Base-by-base conservation (phyloP, 345 rosid species). In the Gossypium australe region DNA sequence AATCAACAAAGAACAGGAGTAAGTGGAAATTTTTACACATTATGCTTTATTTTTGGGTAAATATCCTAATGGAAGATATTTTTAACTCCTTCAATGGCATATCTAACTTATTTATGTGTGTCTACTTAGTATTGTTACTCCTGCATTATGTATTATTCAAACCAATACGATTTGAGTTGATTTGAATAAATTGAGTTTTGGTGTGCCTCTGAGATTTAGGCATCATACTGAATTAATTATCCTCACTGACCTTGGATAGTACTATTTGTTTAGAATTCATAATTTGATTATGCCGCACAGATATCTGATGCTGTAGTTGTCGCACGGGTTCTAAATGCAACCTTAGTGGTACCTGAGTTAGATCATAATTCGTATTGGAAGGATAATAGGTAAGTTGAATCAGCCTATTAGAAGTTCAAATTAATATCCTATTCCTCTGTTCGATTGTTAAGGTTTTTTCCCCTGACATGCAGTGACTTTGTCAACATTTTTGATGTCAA, bases 1-100 rank as follows among this genome's bases (percentile, higher is more conserved):
- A 96, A 96, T 79, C 99, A 96, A 84, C 97, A 96, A 88, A 92
- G 98, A 83, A 96, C 97, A 59, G 97, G 99, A 82, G 99, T 96
- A 88, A 90, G 98, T 87, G 62, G 58, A 77, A 65, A 41, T 67
- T 13, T 43, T 17, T 38, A 63, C 61, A 18, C 70, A 27, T 48
- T 57, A 58, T 41, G 18, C 60, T 70, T 29, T 71, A 59, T 38
- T 64, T 34, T 59, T 41, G 7, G 59, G 22, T 16, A 67, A 56
- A 53, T 55, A 48, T 64, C 49, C 29, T 72, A 27, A 55, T 29
- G 43, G 60, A 75, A 78, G 78, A 61, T 58, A n/a, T 34, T 44
- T n/a, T 8, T 53, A 73, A 17, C 34, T 61, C 58, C 59, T 27
- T 62, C 45, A 25, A 13, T 22, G 38, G 44, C 29, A 43, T 24